Evolutionary conservation across 768 basidiomycete species (phyloP), one percentile per base, ranked within the genome.

Genomic region (Rhizopogon rudus): DNA sequence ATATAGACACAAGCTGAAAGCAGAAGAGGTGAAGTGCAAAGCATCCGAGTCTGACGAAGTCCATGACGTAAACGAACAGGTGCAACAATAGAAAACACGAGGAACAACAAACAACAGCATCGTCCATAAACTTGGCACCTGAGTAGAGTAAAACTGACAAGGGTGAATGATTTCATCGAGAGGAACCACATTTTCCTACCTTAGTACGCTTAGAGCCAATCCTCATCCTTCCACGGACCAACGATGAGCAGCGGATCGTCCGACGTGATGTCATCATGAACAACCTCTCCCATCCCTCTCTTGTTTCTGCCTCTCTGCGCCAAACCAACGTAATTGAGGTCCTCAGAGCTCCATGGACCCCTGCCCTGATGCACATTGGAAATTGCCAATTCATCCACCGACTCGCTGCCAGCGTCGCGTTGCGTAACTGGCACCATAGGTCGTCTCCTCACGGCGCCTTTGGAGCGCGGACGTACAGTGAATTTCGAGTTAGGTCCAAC

Each of bases 201-300:
- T 60, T 58, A 13, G 13, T 43, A 49, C 46, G 57, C 50, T 53
- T 54, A 5, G 57, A 57, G 35, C 31, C 25, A 51, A 28, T 60
- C 56, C 3, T 59, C 33, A 12, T 39, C 57, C 16, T 45, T 49
- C 60, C 57, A 57, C 28, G 28, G 17, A 7, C 61, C 60, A 33
- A 55, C 54, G 17, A 72, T 25, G 25, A 72, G 71, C 44, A 70
- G n/a, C n/a, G 54, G 54, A 39, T 72, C 70, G n/a, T 70, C 69
- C 0, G 57, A 56, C 55, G 16, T 25, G 14, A 53, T 49, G 9
- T 37, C 48, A 16, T 49, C 48, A 49, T 49, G 48, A 20, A 6
- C 9, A 22, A 49, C 3, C 33, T 35, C 29, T 48, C n/a, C 31
- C 51, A 13, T 37, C 7, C 33, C 51, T 33, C n/a, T 49, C 51